phyloP scores from a whole-genome alignment of 176 grass and related monocot genomes.

The Hordeum vulgare region DNA sequence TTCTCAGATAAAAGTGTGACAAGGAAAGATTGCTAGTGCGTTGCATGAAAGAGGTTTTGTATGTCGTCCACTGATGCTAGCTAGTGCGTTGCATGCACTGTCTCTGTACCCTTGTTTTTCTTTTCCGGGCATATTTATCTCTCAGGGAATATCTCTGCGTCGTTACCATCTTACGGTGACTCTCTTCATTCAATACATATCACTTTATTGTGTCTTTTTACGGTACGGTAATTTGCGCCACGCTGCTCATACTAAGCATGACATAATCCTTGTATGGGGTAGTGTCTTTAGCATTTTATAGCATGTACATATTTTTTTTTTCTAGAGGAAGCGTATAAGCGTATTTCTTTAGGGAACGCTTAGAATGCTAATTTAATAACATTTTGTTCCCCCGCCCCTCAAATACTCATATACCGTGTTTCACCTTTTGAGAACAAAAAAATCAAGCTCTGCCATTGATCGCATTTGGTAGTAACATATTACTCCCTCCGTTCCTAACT shows the following conservation, averaged over 20 bases:
- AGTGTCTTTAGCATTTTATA: too few relatives aligned
- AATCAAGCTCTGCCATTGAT: too few relatives aligned
- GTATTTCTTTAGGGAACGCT: too few relatives aligned
- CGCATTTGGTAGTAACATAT: too few relatives aligned
- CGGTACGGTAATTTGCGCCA: neutral
- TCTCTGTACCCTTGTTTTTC: neutral
- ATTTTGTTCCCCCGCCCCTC: too few relatives aligned
- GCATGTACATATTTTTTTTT: too few relatives aligned
- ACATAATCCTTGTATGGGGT: neutral
- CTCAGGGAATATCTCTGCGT: neutral
- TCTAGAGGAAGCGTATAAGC: too few relatives aligned
- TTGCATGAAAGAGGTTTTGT: neutral
- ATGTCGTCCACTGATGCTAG: neutral
- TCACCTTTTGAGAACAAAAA: too few relatives aligned
- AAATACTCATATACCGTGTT: too few relatives aligned
- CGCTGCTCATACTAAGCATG: neutral
- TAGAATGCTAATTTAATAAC: too few relatives aligned
- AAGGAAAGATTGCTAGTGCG: neutral
- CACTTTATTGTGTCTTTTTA: too few relatives aligned
- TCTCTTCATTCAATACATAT: neutral
- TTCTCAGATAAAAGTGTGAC: neutral
- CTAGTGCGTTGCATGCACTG: neutral
- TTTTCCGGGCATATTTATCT: neutral
- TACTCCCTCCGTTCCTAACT: too few relatives aligned
- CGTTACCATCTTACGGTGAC: neutral